Evolutionary conservation across 805 yeast species (phyloP), one percentile per base, ranked within the genome.

Genomic region (Metschnikowia matae): DNA sequence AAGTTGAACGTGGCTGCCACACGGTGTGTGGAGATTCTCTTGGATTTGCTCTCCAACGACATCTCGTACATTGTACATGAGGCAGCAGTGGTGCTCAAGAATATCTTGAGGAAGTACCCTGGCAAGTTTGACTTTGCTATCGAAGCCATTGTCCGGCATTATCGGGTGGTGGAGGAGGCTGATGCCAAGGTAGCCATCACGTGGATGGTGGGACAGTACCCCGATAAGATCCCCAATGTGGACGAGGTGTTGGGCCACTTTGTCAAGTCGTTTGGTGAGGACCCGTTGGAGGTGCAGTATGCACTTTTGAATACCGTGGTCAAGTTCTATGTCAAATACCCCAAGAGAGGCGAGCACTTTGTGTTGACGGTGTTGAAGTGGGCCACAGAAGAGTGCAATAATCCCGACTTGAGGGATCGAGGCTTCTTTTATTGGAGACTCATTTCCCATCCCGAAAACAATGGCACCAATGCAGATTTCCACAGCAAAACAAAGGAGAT

Each of bases 401-500:
- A 89, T 58, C 96, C 97, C 0, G 98, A 92, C 67, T 67, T 90
- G 10, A 76, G 97, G 53, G 95, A 89, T 56, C 70, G 96, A 37
- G 97, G 92, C 0, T 85, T 74, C 61, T 82, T 89, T 68, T 91
- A 92, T 68, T 86, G 96, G 94, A 75, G 96, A 50, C 67, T 91
- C 29, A 67, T 91, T 6, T 81, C 94, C 1, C 40, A 46, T 38
- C 47, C 46, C 17, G 48, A 40, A 15, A 52, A 49, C 43, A 48
- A 34, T 15, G 69, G 63, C 6, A 67, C 64, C 38, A 72, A 73
- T 17, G 68, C 73, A 2, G 75, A 73, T 20, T 72, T 72, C 56
- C 77, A 72, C 57, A 56, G 56, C 32, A 57, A 58, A 36, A 69
- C 77, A 2, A 73, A 71, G 51, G 56, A 61, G 46, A 75, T 91